Evolutionary conservation across 306 rosid species (phyloP), one percentile per base, ranked within the genome.

Genomic region (Trichosanthes cucumerina): DNA sequence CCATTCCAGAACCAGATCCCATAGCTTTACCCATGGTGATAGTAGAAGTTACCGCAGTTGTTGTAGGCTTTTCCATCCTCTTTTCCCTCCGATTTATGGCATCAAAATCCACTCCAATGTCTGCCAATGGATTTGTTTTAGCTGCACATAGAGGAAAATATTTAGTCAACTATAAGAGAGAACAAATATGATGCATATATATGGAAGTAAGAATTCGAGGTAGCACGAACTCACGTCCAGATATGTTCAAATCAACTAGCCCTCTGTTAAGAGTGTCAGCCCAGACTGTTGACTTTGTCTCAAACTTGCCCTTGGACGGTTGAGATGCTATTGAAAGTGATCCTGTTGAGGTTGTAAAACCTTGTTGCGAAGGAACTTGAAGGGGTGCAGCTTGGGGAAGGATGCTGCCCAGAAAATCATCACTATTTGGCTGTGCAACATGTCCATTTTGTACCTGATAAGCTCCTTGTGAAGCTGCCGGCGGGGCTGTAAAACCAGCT

Each of bases 1-100:
- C 99, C 23, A 91, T 80, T 58, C 99, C 99, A 41, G 99, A 90
- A 76, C 98, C 99, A 13, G 99, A 88, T 82, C 99, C 99, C 99
- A 96, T 96, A 53, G 99, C 99, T 85, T 91, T 96, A 70, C 99
- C 99, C 99, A 96, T 96, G 77, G 65, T 91, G 70, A 92, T 60
- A 18, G 99, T 90, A 46, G 98, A 92, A 80, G 91, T 84, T 16
- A 90, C 92, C 5, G 91, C 79, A 50, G 86, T 58, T 7, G 89
- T 75, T 44, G 92, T 72, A 60, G 92, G 98, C 87, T 88, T 96
- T 86, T 96, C 99, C 97, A 96, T 83, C 86, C 99, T 91, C 92
- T 91, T 96, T 12, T 96, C 99, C 87, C 83, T 96, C 86, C 99
- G 84, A 78, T 96, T 96, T 66, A 96, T 87, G 81, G 99, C 85